Percentiles rank a stretch among this genome's conserved stretches.
These are phyloP conservation scores for Tremella mesenterica DNA, from an alignment of 768 basidiomycete species.

Conservation along the genomic window DNA sequence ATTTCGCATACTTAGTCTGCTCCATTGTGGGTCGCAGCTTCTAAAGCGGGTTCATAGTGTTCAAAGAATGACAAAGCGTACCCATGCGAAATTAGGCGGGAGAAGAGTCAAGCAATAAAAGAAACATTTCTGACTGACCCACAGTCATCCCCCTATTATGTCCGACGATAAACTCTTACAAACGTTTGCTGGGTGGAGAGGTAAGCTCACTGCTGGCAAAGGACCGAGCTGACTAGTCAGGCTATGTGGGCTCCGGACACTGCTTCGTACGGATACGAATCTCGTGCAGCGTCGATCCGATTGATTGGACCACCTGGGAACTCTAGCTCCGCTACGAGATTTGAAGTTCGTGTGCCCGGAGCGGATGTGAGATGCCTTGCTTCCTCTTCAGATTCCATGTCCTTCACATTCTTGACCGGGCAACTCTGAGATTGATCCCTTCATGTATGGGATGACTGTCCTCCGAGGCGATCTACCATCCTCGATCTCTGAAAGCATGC, in stretches of 20 bases:
- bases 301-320: slow-evolving; percentile 86
- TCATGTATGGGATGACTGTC: no score
- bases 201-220: slow-evolving; percentile 32
- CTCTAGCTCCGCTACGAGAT: slow-evolving; percentile 68
- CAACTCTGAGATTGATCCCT: no score
- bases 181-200: slow-evolving; percentile 86
- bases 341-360: slow-evolving; percentile 90
- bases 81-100: background rate
- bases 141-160: slow-evolving; percentile 73
- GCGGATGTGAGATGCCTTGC: slow-evolving; percentile 62
- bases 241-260: slow-evolving; percentile 89
- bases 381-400: background rate
- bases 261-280: slow-evolving; percentile 91
- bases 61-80: no score
- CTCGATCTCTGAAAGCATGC: background rate
- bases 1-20: no score
- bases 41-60: no score
- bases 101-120: background rate
- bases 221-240: slow-evolving; percentile 18
- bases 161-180: slow-evolving; percentile 93
- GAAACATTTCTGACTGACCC: background rate
- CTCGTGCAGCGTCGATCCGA: slow-evolving; percentile 80
- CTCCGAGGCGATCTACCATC: no score
- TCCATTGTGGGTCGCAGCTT: background rate
- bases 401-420: no score